Base-by-base conservation (phyloP, 768 basidiomycete genomes). In the Podaxis pistillaris region DNA sequence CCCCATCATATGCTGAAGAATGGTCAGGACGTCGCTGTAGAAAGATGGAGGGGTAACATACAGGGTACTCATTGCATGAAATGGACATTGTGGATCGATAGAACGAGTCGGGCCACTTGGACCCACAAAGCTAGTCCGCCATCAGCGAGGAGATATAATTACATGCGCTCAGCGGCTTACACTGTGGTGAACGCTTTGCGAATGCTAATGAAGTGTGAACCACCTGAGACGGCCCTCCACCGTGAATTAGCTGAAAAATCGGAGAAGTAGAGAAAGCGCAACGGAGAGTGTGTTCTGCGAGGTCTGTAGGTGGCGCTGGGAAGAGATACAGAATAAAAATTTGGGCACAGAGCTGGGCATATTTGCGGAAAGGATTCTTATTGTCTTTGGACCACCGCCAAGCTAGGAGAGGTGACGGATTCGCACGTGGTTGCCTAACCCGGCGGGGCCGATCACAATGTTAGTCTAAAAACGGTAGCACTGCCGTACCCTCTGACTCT, bases 1-100 rank as follows among this genome's bases (percentile, higher is more conserved):
- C n/a, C 70, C 71, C 24, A 65, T 64, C 44, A 63, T 60, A 56
- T 64, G 63, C 70, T 72, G 41, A 15, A 46, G n/a, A 4, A 46
- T 24, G 19, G 54, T 62, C 51, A 62, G 22, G 17, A 40, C 8
- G 15, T 8, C 30, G 19, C 19, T 33, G 13, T 11, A 54, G 17
- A 26, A 26, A 19, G 40, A 26, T 9, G 38, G 52, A 13, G 44
- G 13, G 6, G 56, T 13, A 58, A 30, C 50, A 2, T 51, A 53
- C 52, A 7, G 62, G 57, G 37, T 54, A 53, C 15, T 36, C 15
- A 28, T 54, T 53, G 37, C 24, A 26, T n/a, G 63, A 52, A 37
- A 22, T 41, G 15, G 36, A 26, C 56, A 58, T 58, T 12, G 44
- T 40, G n/a, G 15, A 24, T 56, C 24, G 24, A 19, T 17, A 13